Base-by-base conservation (phyloP, 495 filamentous ascomycete species). In the Evernia prunastri region DNA sequence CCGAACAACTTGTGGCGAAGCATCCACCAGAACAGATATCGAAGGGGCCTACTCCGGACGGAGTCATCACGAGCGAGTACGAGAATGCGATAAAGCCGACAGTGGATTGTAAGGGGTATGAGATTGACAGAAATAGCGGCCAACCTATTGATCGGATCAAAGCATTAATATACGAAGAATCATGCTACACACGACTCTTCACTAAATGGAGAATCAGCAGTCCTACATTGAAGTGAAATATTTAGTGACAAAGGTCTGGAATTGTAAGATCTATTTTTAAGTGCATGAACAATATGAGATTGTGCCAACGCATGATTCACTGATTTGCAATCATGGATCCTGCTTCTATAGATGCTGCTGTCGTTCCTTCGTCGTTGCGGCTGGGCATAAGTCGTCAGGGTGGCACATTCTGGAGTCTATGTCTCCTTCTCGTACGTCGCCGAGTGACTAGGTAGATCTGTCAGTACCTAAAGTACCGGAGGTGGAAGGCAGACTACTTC, bases 401-500 rank as follows among this genome's bases (percentile, higher is more conserved):
- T 39, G 56, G 13, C 17, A 37, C 1, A 7, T 43, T 23, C 10
- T 31, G 7, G 23, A 20, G 29, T 31, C 36, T 42, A 59, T 27
- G 49, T 10, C 25, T 53, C 49, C 31, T 63, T 54, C n/a, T 54
- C 60, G n/a, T 59, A 59, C 2, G 37, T 43, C 15, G 57, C 57
- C 27, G 43, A 10, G 49, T 42, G 27, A 49, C 63, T 59, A 53
- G 36, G 47, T 59, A 53, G 36, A 49, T 29, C 25, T 60, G 49
- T 20, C 33, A 36, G 35, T 8, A 45, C 20, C 18, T 18, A 43
- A 13, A 33, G 5, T 9, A 10, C 27, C 0, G 35, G 4, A 42
- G 18, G 47, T n/a, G 17, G 33, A n/a, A 20, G 12, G 17, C 33
- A 8, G 36, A 69, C 74, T 76, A 85, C 86, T 87, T 87, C 68